Evolutionary conservation across 352 stramenopile genomes (phyloP).

Genomic region (Thalassiosira hispida): DNA sequence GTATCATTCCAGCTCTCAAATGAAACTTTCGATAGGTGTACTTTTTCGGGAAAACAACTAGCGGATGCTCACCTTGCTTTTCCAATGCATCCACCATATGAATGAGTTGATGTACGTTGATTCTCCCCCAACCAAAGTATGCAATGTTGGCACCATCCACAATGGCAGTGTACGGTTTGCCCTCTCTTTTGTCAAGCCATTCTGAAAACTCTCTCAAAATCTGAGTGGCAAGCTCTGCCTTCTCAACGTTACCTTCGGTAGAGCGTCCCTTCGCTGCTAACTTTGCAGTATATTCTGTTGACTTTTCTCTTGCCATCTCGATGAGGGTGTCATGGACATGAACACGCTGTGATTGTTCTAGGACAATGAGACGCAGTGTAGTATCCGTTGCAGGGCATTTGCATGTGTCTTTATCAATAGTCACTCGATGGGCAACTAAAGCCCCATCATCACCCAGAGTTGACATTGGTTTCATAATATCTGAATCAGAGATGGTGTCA

Average conservation of each 20-base stretch:
- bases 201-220: constrained; percentile 71
- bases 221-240: constrained; percentile 49
- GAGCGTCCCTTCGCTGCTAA: constrained; percentile 41
- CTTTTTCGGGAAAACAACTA: constrained; percentile 91
- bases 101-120: constrained; percentile 90
- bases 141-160: constrained; percentile 93
- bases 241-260: constrained; percentile 38
- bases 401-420: constrained; percentile 62
- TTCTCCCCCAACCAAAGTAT: constrained; percentile 92
- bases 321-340: constrained; percentile 58
- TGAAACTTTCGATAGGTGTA: constrained; percentile 59
- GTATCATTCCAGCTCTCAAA: constrained; percentile 42
- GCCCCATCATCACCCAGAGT: constrained; percentile 47
- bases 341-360: constrained; percentile 54
- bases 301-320: constrained; percentile 59
- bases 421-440: constrained; percentile 65
- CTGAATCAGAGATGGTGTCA: constrained; percentile 24
- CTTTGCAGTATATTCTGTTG: constrained; percentile 54
- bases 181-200: constrained; percentile 65
- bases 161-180: constrained; percentile 85
- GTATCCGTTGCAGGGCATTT: constrained; percentile 69
- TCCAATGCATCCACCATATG: constrained; percentile 89
- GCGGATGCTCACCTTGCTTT: constrained; percentile 84
- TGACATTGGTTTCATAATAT: constrained; percentile 39
- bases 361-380: constrained; percentile 70